A percentile compares a stretch with the other conserved stretches of the same genome.
Evolutionary conservation across 352 stramenopile genomes (phyloP).

Genomic region (Phytophthora nicotianae): DNA sequence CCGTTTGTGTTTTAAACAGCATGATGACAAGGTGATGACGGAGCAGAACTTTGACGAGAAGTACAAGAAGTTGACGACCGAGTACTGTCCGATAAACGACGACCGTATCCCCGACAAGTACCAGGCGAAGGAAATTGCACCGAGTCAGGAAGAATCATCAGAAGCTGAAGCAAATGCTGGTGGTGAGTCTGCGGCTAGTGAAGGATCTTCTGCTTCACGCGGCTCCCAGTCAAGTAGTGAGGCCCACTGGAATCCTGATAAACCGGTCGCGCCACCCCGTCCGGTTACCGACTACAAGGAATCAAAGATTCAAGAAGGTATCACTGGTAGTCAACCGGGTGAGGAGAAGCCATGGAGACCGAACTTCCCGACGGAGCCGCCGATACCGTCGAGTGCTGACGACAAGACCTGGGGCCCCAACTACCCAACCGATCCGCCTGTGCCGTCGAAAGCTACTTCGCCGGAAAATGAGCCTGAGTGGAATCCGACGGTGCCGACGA

Average conservation of each 20-base stretch:
- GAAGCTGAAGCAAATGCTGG: not conserved
- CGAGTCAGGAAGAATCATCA: slow-evolving; percentile 1
- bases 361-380: slow-evolving; percentile 13
- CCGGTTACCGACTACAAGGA: slow-evolving; percentile 1
- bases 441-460: not conserved
- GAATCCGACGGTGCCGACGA: not conserved
- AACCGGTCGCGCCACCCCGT: slow-evolving; percentile 11
- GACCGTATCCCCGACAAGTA: slow-evolving; percentile 16
- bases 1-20: slow-evolving; percentile 8
- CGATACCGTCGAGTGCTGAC: slow-evolving; percentile 3
- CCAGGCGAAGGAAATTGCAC: slow-evolving; percentile 13
- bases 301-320: slow-evolving; percentile 1
- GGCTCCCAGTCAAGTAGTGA: slow-evolving; percentile 1
- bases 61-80: slow-evolving; percentile 20
- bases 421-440: slow-evolving; percentile 10
- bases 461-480: not conserved
- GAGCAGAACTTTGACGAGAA: slow-evolving; percentile 26
- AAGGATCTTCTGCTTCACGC: not conserved
- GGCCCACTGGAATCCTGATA: slow-evolving; percentile 15
- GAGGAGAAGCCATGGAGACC: slow-evolving; percentile 20
- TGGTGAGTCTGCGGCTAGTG: not conserved
- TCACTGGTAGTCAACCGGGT: slow-evolving; percentile 1
- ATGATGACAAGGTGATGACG: slow-evolving; percentile 20
- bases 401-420: slow-evolving; percentile 6
- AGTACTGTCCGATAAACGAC: slow-evolving; percentile 18